phyloP scores from a whole-genome alignment of 2,329 filamentous ascomycete genomes.

The Botrytis cinerea region DNA sequence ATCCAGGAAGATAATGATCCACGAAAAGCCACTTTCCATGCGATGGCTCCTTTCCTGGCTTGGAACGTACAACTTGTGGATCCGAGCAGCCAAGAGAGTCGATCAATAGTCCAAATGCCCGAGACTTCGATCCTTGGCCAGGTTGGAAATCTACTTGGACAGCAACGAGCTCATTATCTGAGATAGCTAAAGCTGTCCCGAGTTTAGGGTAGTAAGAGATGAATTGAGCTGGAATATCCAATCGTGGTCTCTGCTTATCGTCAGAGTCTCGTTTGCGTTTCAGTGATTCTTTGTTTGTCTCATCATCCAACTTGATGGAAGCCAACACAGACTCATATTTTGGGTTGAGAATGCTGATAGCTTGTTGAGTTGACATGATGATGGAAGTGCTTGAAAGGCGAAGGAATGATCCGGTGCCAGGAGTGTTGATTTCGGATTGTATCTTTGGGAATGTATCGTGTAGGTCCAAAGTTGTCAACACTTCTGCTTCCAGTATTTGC shows the following conservation, averaged over 20 bases:
- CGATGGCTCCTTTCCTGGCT: slow-evolving; percentile 22
- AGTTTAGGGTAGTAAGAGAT: slow-evolving; percentile 65
- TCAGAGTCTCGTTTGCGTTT: slow-evolving; percentile 36
- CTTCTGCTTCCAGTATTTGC: slow-evolving; percentile 57
- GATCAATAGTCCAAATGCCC: slow-evolving; percentile 64
- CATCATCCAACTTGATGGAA: slow-evolving; percentile 42
- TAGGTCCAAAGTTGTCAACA: slow-evolving; percentile 64
- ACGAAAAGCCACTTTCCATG: slow-evolving; percentile 31
- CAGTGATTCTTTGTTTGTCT: slow-evolving; percentile 27
- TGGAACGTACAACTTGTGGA: slow-evolving; percentile 39
- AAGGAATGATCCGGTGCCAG: slow-evolving; percentile 61
- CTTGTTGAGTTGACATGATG: slow-evolving; percentile 58
- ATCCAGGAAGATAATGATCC: slow-evolving; percentile 35
- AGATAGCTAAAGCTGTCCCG: slow-evolving; percentile 65
- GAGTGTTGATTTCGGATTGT: slow-evolving; percentile 54
- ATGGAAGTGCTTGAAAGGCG: slow-evolving; percentile 67
- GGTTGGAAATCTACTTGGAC: slow-evolving; percentile 68
- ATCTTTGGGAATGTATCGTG: slow-evolving; percentile 62
- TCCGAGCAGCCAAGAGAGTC: slow-evolving; percentile 72
- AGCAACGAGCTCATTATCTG: slow-evolving; percentile 64
- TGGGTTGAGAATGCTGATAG: slow-evolving; percentile 67
- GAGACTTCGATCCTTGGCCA: slow-evolving; percentile 56
- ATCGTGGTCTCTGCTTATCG: slow-evolving; percentile 20
- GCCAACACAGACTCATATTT: slow-evolving; percentile 59
- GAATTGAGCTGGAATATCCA: slow-evolving; percentile 40